Evolutionary conservation across 192 early-diverging fungal genomes (phyloP).

Genomic region (Coemansia sp.): DNA sequence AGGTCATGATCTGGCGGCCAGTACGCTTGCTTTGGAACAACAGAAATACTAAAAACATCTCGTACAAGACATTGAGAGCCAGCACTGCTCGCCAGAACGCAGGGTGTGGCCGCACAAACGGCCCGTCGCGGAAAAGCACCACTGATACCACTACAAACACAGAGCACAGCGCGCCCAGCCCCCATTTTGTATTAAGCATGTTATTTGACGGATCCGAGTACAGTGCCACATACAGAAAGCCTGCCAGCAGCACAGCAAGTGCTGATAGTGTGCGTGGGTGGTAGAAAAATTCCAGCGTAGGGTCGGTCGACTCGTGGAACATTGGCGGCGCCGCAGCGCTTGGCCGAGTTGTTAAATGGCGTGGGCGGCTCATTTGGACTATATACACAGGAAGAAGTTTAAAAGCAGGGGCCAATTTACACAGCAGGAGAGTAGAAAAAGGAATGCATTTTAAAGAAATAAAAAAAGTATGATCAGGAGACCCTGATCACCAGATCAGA

Average conservation of each 20-base stretch:
- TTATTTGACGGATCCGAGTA: conserved; percentile 45
- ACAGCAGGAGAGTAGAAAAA: no score
- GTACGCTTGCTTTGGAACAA: conserved; percentile 92
- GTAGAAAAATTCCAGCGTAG: conserved; percentile 51
- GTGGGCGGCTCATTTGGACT: no score
- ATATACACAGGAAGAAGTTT: no score
- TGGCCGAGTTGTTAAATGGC: no score
- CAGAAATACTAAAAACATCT: conserved; percentile 84
- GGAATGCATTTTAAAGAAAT: background rate
- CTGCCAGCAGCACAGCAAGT: conserved; percentile 35
- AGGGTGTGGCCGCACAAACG: conserved; percentile 89
- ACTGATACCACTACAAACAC: conserved; percentile 81
- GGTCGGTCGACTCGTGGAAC: conserved; percentile 50
- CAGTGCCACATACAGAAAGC: conserved; percentile 51
- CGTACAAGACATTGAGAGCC: conserved; percentile 80
- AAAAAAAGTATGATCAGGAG: no score
- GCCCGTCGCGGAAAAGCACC: conserved; percentile 89
- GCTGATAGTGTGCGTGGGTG: conserved; percentile 50
- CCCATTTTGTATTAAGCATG: conserved; percentile 52
- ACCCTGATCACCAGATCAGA: conserved; percentile 11
- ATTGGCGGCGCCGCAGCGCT: conserved; percentile 21
- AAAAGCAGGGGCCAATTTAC: no score
- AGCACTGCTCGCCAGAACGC: conserved; percentile 90
- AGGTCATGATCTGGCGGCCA: conserved; percentile 73
- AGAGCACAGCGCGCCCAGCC: conserved; percentile 44